Conservation (phyloP, 2,329 filamentous ascomycete species). For the Chaetomiaceae sp. region DNA sequence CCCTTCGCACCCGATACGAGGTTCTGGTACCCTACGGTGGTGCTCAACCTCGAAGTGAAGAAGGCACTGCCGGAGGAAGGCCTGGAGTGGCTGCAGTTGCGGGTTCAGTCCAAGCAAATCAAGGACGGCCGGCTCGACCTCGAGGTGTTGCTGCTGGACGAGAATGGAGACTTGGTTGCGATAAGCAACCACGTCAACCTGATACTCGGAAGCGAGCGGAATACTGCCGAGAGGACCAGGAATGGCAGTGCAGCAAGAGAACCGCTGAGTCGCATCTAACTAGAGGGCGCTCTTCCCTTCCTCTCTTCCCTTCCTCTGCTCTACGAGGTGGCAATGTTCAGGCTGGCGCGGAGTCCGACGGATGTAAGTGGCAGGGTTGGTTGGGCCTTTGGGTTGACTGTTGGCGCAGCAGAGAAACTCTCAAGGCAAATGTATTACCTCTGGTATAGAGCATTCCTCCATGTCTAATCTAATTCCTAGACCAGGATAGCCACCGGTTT, state of each 20-base stretch:
- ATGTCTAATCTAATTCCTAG: too few relatives aligned
- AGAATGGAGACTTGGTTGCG: slow-evolving; percentile 59
- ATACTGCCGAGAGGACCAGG: slow-evolving; percentile 35
- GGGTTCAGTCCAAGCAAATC: slow-evolving; percentile 62
- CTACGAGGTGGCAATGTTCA: neutral
- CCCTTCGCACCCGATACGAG: slow-evolving; percentile 33
- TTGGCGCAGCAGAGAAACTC: too few relatives aligned
- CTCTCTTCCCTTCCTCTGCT: neutral
- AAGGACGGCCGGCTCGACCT: slow-evolving; percentile 70
- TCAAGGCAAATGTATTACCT: too few relatives aligned
- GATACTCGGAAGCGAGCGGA: slow-evolving; percentile 59
- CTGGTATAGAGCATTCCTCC: too few relatives aligned
- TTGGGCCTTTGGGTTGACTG: too few relatives aligned
- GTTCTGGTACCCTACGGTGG: slow-evolving; percentile 73
- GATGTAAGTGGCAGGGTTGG: too few relatives aligned
- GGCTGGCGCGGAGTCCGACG: too few relatives aligned
- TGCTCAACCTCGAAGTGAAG: slow-evolving; percentile 74
- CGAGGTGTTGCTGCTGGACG: slow-evolving; percentile 65
- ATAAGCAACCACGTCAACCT: slow-evolving; percentile 65
- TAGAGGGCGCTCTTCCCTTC: neutral
- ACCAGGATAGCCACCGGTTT: too few relatives aligned
- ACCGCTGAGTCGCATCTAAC: slow-evolving; percentile 13
- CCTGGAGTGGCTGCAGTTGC: slow-evolving; percentile 66
- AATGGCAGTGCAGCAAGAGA: slow-evolving; percentile 2
- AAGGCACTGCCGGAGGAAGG: slow-evolving; percentile 60